Conservation (phyloP, 83 land plant genomes). For the Picea abies region DNA sequence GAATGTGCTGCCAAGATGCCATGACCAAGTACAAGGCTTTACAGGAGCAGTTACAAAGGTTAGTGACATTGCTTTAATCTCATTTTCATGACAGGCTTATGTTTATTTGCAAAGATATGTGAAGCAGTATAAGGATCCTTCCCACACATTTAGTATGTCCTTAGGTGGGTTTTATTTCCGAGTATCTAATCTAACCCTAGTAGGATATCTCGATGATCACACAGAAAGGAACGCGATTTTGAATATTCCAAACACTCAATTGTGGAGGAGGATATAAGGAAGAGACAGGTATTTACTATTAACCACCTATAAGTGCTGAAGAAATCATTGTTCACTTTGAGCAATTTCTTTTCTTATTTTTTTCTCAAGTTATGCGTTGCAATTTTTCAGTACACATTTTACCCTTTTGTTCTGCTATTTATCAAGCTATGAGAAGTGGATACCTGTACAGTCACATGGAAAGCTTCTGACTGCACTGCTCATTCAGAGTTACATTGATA, state of each 20-base stretch:
- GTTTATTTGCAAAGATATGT: not conserved
- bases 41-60: conserved; percentile 17
- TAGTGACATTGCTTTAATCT: not conserved
- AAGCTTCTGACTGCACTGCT: not conserved
- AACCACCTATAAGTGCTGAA: not conserved
- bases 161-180: not conserved
- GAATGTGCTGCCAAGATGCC: conserved; percentile 1
- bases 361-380: not conserved
- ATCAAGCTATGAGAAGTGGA: not conserved
- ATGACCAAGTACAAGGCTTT: conserved; percentile 8
- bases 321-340: not conserved
- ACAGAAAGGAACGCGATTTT: conserved; percentile 7
- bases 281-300: conserved; percentile 13
- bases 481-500: not conserved
- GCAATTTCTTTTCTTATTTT: not conserved
- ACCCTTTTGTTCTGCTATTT: not conserved
- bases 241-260: conserved; percentile 4
- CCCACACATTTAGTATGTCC: not conserved
- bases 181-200: not conserved
- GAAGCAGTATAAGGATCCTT: not conserved
- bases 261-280: conserved; percentile 11
- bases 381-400: not conserved
- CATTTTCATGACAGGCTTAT: not conserved
- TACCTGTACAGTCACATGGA: not conserved
- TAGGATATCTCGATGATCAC: not conserved